phyloP scores from a whole-genome alignment of 306 rosid genomes.

The Adenanthera pavonina region DNA sequence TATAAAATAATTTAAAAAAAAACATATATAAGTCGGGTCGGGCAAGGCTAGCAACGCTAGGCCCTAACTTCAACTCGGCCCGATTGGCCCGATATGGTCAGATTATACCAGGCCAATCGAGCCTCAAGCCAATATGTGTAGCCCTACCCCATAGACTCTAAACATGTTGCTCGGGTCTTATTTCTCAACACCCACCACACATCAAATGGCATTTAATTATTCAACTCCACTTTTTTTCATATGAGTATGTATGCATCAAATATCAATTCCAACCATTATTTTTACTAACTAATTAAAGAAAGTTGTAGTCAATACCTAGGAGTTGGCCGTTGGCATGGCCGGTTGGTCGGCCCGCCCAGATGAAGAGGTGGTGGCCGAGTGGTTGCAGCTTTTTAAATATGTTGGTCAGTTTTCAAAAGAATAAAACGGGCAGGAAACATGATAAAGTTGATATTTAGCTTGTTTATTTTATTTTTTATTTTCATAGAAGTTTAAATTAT shows the following conservation, averaged over 20 bases:
- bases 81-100: too few relatives aligned
- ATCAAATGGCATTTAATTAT: background rate
- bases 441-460: background rate
- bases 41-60: too few relatives aligned
- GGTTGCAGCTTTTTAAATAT: background rate
- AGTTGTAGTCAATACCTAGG: too few relatives aligned
- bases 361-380: too few relatives aligned
- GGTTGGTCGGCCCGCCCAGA: conserved; percentile 19
- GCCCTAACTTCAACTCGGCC: too few relatives aligned
- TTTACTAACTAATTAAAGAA: too few relatives aligned
- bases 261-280: background rate
- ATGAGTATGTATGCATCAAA: background rate
- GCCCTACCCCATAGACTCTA: background rate
- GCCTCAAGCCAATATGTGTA: too few relatives aligned
- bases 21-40: too few relatives aligned
- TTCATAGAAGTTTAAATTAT: background rate
- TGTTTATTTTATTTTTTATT: background rate
- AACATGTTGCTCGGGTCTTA: background rate
- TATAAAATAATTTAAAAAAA: too few relatives aligned
- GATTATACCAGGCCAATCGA: too few relatives aligned
- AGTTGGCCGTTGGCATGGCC: background rate
- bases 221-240: background rate
- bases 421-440: background rate
- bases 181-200: background rate
- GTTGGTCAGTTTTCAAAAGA: background rate